Conservation (phyloP, 2,329 filamentous ascomycete species). For the Escovopsis weberi region DNA sequence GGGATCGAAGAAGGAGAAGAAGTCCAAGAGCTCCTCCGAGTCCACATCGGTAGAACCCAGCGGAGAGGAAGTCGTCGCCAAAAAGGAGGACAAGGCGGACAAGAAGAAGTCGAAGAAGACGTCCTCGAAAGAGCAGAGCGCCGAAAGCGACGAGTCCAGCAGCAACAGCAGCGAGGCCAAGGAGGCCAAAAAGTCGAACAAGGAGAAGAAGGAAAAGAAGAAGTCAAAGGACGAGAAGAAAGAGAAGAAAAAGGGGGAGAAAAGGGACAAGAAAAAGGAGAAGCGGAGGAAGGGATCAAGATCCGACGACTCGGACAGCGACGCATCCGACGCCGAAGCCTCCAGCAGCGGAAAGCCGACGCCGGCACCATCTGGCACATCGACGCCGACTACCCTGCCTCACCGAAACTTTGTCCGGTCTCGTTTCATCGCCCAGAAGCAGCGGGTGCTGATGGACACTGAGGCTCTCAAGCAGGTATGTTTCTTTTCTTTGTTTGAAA, state of each 20-base stretch:
- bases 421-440: constrained; percentile 79
- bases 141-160: not conserved
- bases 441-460: constrained; percentile 64
- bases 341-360: constrained; percentile 22
- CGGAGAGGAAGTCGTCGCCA: constrained; percentile 3
- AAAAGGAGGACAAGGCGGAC: constrained; percentile 12
- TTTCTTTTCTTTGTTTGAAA: not conserved
- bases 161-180: constrained; percentile 1
- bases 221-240: constrained; percentile 27
- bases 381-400: constrained; percentile 25
- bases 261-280: constrained; percentile 35
- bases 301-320: constrained; percentile 9
- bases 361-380: constrained; percentile 27
- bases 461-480: constrained; percentile 72
- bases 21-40: constrained; percentile 17
- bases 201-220: constrained; percentile 26
- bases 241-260: constrained; percentile 27
- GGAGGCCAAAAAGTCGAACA: constrained; percentile 14
- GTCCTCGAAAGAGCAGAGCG: constrained; percentile 16
- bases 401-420: constrained; percentile 62
- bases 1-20: constrained; percentile 29
- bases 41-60: constrained; percentile 12
- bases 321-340: constrained; percentile 8
- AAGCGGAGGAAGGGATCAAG: constrained; percentile 26
- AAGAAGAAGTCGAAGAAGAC: constrained; percentile 19